These are phyloP conservation scores for Trichopus zeylanicus DNA, from an alignment of 116 monocot species.

Conservation along the genomic window DNA sequence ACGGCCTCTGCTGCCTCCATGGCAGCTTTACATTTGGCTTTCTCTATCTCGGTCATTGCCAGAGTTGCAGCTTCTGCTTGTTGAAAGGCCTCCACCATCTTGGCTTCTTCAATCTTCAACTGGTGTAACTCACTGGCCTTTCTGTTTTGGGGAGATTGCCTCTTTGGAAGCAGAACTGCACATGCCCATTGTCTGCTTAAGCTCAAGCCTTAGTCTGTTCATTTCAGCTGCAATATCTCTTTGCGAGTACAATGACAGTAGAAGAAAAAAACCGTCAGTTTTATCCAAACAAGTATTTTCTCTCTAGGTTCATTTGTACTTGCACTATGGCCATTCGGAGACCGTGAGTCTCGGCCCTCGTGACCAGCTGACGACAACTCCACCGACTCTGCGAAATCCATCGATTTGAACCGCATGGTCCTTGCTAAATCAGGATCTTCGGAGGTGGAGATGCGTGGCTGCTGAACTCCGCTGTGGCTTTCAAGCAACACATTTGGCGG, in stretches of 20 bases:
- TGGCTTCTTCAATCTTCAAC: slow-evolving; percentile 20
- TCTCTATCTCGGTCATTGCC: slow-evolving; percentile 16
- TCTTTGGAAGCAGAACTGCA: slow-evolving; percentile 73
- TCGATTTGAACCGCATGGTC: slow-evolving; percentile 4
- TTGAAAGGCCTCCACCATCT: slow-evolving; percentile 5
- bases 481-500: slow-evolving; percentile 4
- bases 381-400: slow-evolving; percentile 11
- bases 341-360: background rate
- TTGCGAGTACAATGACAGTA: slow-evolving; percentile 14
- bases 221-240: slow-evolving; percentile 70
- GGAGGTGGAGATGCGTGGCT: slow-evolving; percentile 10
- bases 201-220: slow-evolving; percentile 56
- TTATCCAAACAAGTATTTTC: no score
- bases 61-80: slow-evolving; percentile 15
- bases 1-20: slow-evolving; percentile 16
- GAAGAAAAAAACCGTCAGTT: background rate
- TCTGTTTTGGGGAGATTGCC: slow-evolving; percentile 60
- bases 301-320: no score
- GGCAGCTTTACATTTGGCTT: slow-evolving; percentile 18
- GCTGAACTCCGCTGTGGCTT: slow-evolving; percentile 1
- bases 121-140: slow-evolving; percentile 19
- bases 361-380: slow-evolving; percentile 11
- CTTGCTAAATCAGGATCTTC: slow-evolving; percentile 19
- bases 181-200: slow-evolving; percentile 80
- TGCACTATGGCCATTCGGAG: slow-evolving; percentile 1